Evolutionary conservation across 495 filamentous ascomycete species (phyloP).

Genomic region (Penicillium tannophilum): DNA sequence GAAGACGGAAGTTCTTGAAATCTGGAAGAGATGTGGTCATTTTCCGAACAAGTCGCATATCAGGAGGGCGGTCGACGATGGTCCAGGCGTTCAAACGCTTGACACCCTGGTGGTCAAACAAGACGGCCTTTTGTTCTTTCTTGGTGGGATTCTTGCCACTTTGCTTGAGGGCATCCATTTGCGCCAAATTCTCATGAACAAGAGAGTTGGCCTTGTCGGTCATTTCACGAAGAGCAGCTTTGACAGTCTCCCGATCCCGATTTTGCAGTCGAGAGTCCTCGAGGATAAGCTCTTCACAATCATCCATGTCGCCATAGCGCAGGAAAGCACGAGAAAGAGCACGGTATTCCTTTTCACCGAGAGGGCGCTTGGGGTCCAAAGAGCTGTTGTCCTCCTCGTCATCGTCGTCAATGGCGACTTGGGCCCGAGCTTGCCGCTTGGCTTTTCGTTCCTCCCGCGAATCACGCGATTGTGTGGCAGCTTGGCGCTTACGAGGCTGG

Average conservation of each 20-base stretch:
- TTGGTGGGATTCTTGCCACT: conserved; percentile 79
- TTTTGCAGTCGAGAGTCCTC: conserved; percentile 79
- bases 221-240: conserved; percentile 69
- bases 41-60: conserved; percentile 81
- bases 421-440: conserved; percentile 86
- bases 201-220: conserved; percentile 68
- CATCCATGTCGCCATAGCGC: conserved; percentile 83
- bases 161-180: conserved; percentile 62
- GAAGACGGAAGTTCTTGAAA: conserved; percentile 77
- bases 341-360: conserved; percentile 87
- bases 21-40: conserved; percentile 65
- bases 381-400: conserved; percentile 59
- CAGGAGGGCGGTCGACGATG: conserved; percentile 81
- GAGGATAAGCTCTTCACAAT: conserved; percentile 82
- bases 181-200: conserved; percentile 66
- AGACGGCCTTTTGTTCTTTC: conserved; percentile 94
- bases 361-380: conserved; percentile 79
- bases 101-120: conserved; percentile 90
- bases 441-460: conserved; percentile 86
- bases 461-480: conserved; percentile 65
- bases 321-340: conserved; percentile 86
- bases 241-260: conserved; percentile 77
- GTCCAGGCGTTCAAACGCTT: conserved; percentile 95
- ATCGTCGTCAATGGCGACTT: conserved; percentile 61
- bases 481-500: conserved; percentile 80